A percentile compares a stretch with the other conserved stretches of the same genome.
Evolutionary conservation across 116 monocot genomes (phyloP).

Genomic region (Zostera marina): DNA sequence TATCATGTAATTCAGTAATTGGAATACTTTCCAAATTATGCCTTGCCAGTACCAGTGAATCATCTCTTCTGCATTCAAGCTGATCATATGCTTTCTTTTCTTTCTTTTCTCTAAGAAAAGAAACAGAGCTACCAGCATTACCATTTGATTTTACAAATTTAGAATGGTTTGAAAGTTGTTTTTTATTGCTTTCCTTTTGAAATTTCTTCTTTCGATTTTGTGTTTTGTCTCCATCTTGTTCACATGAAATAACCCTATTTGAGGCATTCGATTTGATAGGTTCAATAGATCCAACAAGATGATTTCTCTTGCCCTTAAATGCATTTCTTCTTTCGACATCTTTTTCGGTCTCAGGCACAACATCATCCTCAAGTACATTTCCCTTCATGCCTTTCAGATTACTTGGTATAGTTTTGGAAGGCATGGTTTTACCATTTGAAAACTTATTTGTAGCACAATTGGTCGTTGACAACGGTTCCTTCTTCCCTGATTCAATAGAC

Average conservation of each 20-base stretch:
- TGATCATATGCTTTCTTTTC: constrained; percentile 8
- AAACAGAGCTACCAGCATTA: constrained; percentile 8
- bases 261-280: constrained; percentile 15
- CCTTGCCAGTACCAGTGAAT: constrained; percentile 6
- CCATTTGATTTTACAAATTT: constrained; percentile 14
- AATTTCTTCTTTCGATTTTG: constrained; percentile 34
- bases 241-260: constrained; percentile 17
- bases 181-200: constrained; percentile 18
- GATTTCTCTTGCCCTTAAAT: constrained; percentile 15
- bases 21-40: constrained; percentile 16
- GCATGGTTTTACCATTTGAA: background rate
- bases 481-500: constrained; percentile 15
- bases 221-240: constrained; percentile 15
- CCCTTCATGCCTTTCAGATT: constrained; percentile 18
- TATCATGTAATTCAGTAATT: constrained; percentile 6
- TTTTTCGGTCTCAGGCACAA: constrained; percentile 11
- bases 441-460: constrained; percentile 3
- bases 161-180: constrained; percentile 12
- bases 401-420: constrained; percentile 16
- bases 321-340: constrained; percentile 20
- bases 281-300: constrained; percentile 11
- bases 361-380: constrained; percentile 10
- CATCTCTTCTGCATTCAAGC: constrained; percentile 17
- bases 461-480: constrained; percentile 3
- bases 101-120: constrained; percentile 8